These are phyloP conservation scores for Colletotrichum phormii DNA, from an alignment of 2,329 filamentous ascomycete genomes.

Conservation along the genomic window DNA sequence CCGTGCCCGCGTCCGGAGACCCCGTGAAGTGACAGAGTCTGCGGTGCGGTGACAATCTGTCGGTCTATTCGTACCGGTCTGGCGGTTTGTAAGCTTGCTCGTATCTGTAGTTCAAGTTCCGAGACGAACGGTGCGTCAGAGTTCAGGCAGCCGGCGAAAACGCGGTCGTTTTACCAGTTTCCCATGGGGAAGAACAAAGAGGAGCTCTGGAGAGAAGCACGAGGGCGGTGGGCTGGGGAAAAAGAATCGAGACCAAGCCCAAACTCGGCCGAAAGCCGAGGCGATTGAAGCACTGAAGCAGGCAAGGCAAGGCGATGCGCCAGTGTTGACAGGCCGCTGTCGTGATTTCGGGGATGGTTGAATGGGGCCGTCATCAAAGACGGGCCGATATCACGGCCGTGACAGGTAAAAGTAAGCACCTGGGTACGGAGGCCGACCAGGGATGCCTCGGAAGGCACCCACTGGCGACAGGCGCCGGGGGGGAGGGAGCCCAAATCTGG, in stretches of 20 bases:
- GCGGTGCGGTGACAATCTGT: neutral
- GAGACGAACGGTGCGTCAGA: conserved; percentile 14
- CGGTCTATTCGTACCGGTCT: neutral
- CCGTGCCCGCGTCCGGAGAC: conserved; percentile 14
- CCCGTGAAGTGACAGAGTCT: conserved; percentile 22
- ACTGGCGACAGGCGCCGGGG: conserved; percentile 20
- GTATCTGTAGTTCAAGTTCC: neutral
- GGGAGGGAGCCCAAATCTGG: neutral
- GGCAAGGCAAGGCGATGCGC: conserved; percentile 13
- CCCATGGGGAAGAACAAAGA: conserved; percentile 37
- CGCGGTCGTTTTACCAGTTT: conserved; percentile 25
- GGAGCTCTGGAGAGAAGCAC: conserved; percentile 2
- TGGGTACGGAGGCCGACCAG: conserved; percentile 22
- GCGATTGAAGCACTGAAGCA: conserved; percentile 3
- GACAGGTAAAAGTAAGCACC: conserved; percentile 34
- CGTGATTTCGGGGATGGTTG: conserved; percentile 20
- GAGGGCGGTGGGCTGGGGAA: conserved; percentile 5
- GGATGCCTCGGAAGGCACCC: conserved; percentile 26
- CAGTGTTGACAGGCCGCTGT: conserved; percentile 8
- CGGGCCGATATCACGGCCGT: conserved; percentile 34
- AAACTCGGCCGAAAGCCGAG: conserved; percentile 33
- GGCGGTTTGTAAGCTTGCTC: conserved; percentile 11
- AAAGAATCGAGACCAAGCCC: conserved; percentile 20
- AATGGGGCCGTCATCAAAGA: conserved; percentile 36
- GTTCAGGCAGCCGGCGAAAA: conserved; percentile 28